These are phyloP conservation scores for Blastocystis sp. DNA, from an alignment of 352 stramenopile genomes.

Conservation along the genomic window DNA sequence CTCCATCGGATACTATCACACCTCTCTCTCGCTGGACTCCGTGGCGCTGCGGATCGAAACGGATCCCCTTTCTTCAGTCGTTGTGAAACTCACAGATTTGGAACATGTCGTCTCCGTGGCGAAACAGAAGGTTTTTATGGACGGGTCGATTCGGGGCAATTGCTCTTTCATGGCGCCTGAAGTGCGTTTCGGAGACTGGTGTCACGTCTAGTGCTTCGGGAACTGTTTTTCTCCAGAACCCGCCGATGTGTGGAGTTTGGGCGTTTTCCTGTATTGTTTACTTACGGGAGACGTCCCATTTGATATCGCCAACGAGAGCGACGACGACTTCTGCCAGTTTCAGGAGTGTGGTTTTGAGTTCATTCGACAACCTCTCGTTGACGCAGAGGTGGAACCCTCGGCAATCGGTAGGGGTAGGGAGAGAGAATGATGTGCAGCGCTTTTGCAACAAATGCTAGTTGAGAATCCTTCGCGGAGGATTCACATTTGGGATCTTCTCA, in stretches of 20 bases:
- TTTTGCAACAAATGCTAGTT: not conserved
- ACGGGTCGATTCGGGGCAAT: not conserved
- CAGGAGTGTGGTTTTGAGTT: not conserved
- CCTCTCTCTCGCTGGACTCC: not conserved
- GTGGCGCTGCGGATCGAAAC: not conserved
- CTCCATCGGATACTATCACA: not conserved
- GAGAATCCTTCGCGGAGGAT: not conserved
- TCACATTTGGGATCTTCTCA: not conserved
- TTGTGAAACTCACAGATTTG: slow-evolving; percentile 10
- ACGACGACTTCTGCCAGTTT: not conserved
- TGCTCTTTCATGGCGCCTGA: not conserved
- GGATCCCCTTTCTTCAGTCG: not conserved
- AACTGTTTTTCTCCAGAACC: not conserved
- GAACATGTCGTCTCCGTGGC: slow-evolving; percentile 1
- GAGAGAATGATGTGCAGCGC: not conserved
- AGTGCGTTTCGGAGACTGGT: not conserved
- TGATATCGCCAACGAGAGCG: slow-evolving; percentile 41
- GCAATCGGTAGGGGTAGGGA: not conserved
- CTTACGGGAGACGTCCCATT: not conserved
- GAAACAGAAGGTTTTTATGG: not conserved
- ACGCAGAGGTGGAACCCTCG: not conserved
- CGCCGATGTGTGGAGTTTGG: slow-evolving; percentile 50
- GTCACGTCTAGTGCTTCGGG: slow-evolving; percentile 24
- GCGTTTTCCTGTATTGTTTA: slow-evolving; percentile 17
- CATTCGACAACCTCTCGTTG: not conserved